phyloP scores from a whole-genome alignment of 352 stramenopile genomes.

The Hyaloperonospora arabidopsidis region DNA sequence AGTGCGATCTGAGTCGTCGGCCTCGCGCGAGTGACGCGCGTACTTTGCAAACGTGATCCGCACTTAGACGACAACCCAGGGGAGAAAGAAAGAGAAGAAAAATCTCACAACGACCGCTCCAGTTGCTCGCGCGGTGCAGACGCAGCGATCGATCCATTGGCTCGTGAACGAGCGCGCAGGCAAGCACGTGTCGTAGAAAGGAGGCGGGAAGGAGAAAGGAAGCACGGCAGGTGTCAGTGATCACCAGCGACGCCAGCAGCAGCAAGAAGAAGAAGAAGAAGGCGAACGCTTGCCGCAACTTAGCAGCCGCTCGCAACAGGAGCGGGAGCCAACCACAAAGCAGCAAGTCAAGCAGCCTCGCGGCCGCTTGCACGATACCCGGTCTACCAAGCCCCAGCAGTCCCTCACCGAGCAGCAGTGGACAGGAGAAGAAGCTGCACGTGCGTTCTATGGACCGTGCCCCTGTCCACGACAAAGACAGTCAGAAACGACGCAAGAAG shows the following conservation, averaged over 20 bases:
- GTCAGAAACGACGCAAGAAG: slow-evolving; percentile 64
- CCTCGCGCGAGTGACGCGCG: background rate
- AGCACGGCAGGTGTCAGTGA: slow-evolving; percentile 22
- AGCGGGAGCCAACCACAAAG: background rate
- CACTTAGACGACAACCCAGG: slow-evolving; percentile 3
- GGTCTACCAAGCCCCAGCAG: slow-evolving; percentile 23
- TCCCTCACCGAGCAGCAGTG: slow-evolving; percentile 26
- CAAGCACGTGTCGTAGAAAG: too few relatives aligned
- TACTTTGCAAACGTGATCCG: slow-evolving; percentile 6
- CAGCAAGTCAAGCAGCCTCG: slow-evolving; percentile 18
- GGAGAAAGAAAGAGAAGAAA: slow-evolving; percentile 11
- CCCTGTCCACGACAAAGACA: slow-evolving; percentile 39
- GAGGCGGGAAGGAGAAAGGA: slow-evolving; percentile 1
- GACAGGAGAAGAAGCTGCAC: slow-evolving; percentile 56
- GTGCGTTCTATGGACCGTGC: slow-evolving; percentile 47
- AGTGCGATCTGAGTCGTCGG: background rate
- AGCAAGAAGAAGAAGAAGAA: slow-evolving; percentile 13
- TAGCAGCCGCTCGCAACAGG: slow-evolving; percentile 6
- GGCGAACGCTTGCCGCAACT: slow-evolving; percentile 18
- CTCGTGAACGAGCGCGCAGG: too few relatives aligned
- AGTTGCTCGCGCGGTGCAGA: too few relatives aligned
- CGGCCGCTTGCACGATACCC: slow-evolving; percentile 32
- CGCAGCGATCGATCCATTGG: too few relatives aligned
- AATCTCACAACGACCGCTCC: background rate
- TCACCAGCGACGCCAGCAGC: slow-evolving; percentile 19